A percentile compares a stretch with the other conserved stretches of the same genome.
Conservation (phyloP, 2,329 filamentous ascomycete genomes). For the Cladophialophora chaetospira region DNA sequence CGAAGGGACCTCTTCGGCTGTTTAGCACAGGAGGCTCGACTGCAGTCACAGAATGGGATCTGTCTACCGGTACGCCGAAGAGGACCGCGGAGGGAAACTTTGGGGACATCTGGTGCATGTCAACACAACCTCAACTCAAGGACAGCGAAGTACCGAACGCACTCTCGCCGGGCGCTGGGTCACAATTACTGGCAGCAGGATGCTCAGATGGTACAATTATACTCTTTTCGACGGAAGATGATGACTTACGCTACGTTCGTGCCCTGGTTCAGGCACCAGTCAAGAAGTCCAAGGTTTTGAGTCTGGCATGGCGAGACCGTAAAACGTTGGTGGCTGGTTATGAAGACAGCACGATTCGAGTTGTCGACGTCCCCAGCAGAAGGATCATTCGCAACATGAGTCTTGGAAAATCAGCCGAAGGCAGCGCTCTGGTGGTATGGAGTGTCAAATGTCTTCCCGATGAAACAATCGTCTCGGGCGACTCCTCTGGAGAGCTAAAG, state of each 20-base stretch:
- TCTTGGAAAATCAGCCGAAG: conserved; percentile 77
- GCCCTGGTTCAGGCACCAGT: conserved; percentile 74
- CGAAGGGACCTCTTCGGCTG: conserved; percentile 74
- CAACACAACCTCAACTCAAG: conserved; percentile 71
- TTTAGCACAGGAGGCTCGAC: conserved; percentile 97
- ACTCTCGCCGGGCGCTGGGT: conserved; percentile 43
- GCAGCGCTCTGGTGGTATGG: conserved; percentile 90
- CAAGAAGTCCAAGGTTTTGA: conserved; percentile 86
- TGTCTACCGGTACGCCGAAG: conserved; percentile 74
- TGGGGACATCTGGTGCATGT: conserved; percentile 95
- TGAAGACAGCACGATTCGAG: conserved; percentile 91
- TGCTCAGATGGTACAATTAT: conserved; percentile 90
- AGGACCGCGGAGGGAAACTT: conserved; percentile 88
- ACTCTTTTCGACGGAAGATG: conserved; percentile 81
- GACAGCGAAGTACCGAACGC: conserved; percentile 38
- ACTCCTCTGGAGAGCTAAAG: conserved; percentile 89
- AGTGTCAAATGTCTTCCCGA: conserved; percentile 83
- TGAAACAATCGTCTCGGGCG: conserved; percentile 89
- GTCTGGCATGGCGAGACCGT: conserved; percentile 83
- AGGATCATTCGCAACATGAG: conserved; percentile 79
- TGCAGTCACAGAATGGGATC: conserved; percentile 91
- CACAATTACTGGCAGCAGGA: conserved; percentile 75
- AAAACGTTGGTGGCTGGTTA: conserved; percentile 85
- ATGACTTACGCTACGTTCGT: conserved; percentile 77
- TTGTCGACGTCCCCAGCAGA: conserved; percentile 82